Conservation (phyloP, 2,329 filamentous ascomycete genomes). For the Dryadomyces quercivorus region DNA sequence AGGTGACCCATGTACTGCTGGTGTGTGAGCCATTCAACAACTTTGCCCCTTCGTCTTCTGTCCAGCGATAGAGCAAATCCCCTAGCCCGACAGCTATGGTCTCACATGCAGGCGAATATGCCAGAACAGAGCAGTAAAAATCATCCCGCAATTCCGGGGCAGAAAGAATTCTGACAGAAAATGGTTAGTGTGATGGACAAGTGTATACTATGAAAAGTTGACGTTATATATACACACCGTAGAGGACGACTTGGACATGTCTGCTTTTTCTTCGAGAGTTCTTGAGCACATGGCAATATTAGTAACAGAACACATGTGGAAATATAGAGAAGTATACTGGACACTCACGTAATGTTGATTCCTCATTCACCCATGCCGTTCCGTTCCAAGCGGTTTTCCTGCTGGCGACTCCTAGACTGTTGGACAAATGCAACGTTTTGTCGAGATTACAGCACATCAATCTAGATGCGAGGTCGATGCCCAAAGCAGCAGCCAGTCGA, state of each 20-base stretch:
- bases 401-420: not conserved
- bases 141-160: slow-evolving; percentile 84
- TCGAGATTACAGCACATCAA: slow-evolving; percentile 42
- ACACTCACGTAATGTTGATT: slow-evolving; percentile 11
- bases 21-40: slow-evolving; percentile 33
- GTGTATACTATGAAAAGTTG: not conserved
- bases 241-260: slow-evolving; percentile 39
- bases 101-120: slow-evolving; percentile 64
- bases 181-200: slow-evolving; percentile 26
- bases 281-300: not conserved
- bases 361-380: slow-evolving; percentile 24
- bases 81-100: slow-evolving; percentile 77
- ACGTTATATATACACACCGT: slow-evolving; percentile 40
- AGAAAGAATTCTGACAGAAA: slow-evolving; percentile 75
- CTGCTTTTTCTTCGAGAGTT: slow-evolving; percentile 4
- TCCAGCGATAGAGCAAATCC: slow-evolving; percentile 77
- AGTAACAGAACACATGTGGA: not conserved
- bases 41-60: slow-evolving; percentile 57
- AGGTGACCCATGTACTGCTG: slow-evolving; percentile 55
- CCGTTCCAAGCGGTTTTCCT: slow-evolving; percentile 30
- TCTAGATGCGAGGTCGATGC: slow-evolving; percentile 58
- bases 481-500: slow-evolving; percentile 66
- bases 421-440: not conserved
- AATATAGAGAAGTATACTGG: not conserved
- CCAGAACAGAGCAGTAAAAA: slow-evolving; percentile 86